These are phyloP conservation scores for Solanum chacoense DNA, from an alignment of 305 asterid species.

Conservation along the genomic window DNA sequence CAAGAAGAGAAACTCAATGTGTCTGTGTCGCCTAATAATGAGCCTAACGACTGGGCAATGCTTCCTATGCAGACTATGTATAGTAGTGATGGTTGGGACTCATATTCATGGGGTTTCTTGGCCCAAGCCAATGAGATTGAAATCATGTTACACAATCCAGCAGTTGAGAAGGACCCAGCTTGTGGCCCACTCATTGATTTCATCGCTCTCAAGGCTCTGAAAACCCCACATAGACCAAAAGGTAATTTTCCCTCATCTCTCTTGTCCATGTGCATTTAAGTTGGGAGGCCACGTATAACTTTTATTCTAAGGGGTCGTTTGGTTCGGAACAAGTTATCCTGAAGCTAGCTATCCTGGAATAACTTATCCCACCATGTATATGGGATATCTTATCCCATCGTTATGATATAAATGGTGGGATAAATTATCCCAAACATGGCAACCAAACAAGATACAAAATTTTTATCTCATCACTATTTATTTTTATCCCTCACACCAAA, in stretches of 20 bases:
- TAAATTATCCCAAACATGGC: too few relatives aligned
- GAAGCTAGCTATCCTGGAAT: too few relatives aligned
- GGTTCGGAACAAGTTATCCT: too few relatives aligned
- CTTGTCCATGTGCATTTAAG: not conserved
- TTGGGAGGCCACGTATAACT: not conserved
- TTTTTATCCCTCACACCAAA: too few relatives aligned
- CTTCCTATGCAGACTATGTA: slow-evolving; percentile 61
- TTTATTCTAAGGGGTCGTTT: not conserved
- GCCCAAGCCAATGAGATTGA: slow-evolving; percentile 38
- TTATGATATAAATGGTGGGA: too few relatives aligned
- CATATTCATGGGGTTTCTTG: slow-evolving; percentile 58
- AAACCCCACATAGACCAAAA: slow-evolving; percentile 20
- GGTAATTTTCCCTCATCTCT: slow-evolving; percentile 11
- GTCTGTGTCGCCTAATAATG: slow-evolving; percentile 28
- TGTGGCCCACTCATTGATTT: slow-evolving; percentile 63
- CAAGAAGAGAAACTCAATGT: slow-evolving; percentile 54
- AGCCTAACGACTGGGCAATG: slow-evolving; percentile 43
- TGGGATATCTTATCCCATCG: too few relatives aligned
- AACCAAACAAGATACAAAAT: too few relatives aligned
- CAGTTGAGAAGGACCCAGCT: slow-evolving; percentile 41
- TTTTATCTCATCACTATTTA: too few relatives aligned
- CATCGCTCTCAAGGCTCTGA: slow-evolving; percentile 41
- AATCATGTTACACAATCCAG: slow-evolving; percentile 47
- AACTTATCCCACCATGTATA: too few relatives aligned
- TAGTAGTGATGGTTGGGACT: slow-evolving; percentile 74